Evolutionary conservation across 768 basidiomycete species (phyloP), one percentile per base, ranked within the genome.

Genomic region (Auriscalpium microsporum): DNA sequence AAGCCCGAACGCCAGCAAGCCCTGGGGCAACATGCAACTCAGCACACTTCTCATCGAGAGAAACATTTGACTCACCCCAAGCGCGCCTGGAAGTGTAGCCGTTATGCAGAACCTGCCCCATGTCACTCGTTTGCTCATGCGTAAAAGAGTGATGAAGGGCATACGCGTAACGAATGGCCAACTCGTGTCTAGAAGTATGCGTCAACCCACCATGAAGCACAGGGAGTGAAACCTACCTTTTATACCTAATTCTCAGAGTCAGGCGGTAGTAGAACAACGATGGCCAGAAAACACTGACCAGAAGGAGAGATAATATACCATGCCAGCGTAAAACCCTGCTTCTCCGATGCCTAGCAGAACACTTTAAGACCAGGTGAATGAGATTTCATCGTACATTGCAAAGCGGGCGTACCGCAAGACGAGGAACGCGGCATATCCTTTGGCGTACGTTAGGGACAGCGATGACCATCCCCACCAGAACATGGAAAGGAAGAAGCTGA

Each of bases 301-400:
- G 64, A 82, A 82, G 0, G 80, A 81, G 28, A 81, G 65, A 59
- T 82, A 82, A 56, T 82, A 82, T 6, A 82, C 80, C 76, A 81
- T 78, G 8, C 80, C 80, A 1, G 79, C 79, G 56, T 81, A 81
- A 56, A 76, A 82, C 1, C 80, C 80, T 0, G 79, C 79, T 61
- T 82, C 80, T 10, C 80, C 80, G n/a, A 82, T 80, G 8, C 80
- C 80, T 61, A 81, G 68, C 4, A 81, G 64, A 2, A 82, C 76
- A n/a, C 80, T 79, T 57, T 6, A n/a, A 35, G 5, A 10, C 28
- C n/a, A 23, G 13, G 1, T n/a, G 11, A 23, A 14, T 19, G 45
- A 14, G 10, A 23, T 19, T 38, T 1, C 11, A 3, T 36, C 9
- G 28, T 28, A 3, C 5, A 42, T 8, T 16, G 33, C 10, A 28